Base-by-base conservation (phyloP, 202 grass and related monocot genomes). In the Carex arenaria region DNA sequence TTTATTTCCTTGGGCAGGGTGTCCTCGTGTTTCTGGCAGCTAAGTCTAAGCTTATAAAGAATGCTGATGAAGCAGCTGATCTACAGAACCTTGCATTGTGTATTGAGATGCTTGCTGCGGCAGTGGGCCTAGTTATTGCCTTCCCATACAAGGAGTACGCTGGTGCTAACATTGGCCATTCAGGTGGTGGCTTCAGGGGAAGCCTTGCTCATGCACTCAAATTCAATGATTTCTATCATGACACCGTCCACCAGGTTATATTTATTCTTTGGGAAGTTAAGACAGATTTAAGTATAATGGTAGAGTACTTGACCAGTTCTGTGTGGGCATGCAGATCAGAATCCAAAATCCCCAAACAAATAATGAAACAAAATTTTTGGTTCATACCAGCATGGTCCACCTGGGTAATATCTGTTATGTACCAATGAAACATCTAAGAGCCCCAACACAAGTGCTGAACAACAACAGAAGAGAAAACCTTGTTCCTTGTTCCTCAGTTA, bases 201-300 rank as follows among this genome's bases (percentile, higher is more conserved):
- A 98, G 82, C 79, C 93, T 98, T 71, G 83, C 87, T 55, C 96
- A 98, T 83, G 96, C 96, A 81, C 69, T 98, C 55, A 95, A 95
- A 53, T 98, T 98, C 80, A 98, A 95, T 19, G 96, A 98, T 85
- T 98, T 98, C 83, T 98, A 98, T 70, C 96, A 98, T 57, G 96
- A 98, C 79, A 95, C 96, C 0, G 96, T 98, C 62, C 96, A 98
- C 62, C 96, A 98, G 93, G 96, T 98, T 77, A 78, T 78, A 31
- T 76, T 78, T 78, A 51, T 49, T 72, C 42, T 49, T 78, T 78
- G 26, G 73, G 7, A 78, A 26, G 7, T 59, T 40, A 7, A 40
- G 52, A 40, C 17, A 6, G 9, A 60, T 47, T 57, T 60, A 78
- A 8, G 26, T 78, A 78, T 20, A 38, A 57, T 60, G 17, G 51